These are phyloP conservation scores for Nicotiana obtusifolia DNA, from an alignment of 257 asterid species.

Conservation along the genomic window DNA sequence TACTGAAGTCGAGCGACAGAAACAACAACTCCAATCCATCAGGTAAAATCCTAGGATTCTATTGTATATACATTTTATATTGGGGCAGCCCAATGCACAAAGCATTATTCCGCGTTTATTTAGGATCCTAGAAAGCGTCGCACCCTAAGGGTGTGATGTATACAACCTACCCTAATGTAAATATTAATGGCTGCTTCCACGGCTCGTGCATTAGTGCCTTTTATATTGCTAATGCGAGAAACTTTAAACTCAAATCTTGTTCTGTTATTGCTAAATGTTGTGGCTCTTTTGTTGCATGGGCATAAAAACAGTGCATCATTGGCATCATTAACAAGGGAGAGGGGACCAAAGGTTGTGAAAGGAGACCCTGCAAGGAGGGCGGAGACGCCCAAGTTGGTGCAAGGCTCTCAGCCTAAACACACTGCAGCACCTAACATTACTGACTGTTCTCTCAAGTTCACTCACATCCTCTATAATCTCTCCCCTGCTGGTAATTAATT, in stretches of 20 bases:
- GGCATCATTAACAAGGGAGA: constrained; percentile 84
- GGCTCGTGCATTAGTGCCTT: too few species aligned
- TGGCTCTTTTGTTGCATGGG: background rate
- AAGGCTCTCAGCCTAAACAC: constrained; percentile 29
- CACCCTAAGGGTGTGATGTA: too few species aligned
- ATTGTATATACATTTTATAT: too few species aligned
- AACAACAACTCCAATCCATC: constrained; percentile 55
- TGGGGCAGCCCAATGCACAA: too few species aligned
- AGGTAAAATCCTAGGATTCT: too few species aligned
- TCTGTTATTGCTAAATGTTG: background rate
- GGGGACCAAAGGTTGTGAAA: constrained; percentile 85
- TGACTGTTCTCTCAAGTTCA: constrained; percentile 77
- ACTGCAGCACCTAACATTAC: constrained; percentile 41
- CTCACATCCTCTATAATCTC: constrained; percentile 87
- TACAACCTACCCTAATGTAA: too few species aligned
- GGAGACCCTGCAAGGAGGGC: constrained; percentile 61
- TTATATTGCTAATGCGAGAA: background rate
- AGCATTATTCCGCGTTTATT: too few species aligned
- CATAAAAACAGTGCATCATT: constrained; percentile 53
- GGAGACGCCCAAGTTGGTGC: constrained; percentile 48
- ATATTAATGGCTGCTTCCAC: too few species aligned
- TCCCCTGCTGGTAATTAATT: constrained; percentile 66
- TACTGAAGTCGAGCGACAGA: constrained; percentile 56
- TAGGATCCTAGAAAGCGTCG: too few species aligned
- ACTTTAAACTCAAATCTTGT: too few species aligned